A percentile compares a stretch with the other conserved stretches of the same genome.
phyloP scores from a whole-genome alignment of 192 early-diverging fungal genomes.

The Dissophora ornata region DNA sequence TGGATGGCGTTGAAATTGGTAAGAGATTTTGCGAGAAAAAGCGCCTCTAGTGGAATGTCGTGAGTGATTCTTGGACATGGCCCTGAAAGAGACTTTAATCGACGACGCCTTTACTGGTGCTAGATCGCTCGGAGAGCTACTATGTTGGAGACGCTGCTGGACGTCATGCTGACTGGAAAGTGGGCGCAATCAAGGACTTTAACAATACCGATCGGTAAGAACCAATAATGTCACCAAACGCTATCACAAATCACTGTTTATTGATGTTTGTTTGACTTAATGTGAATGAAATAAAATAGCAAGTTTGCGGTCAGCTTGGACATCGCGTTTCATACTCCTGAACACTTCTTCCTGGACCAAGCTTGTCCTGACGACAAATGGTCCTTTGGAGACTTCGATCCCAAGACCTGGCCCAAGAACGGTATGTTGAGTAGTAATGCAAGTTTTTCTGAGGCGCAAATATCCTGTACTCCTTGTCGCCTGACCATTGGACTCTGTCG shows the following conservation, averaged over 20 bases:
- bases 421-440: conserved; percentile 39
- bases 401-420: conserved; percentile 47
- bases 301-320: conserved; percentile 85
- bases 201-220: conserved; percentile 79
- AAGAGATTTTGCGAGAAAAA: background rate
- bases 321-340: conserved; percentile 85
- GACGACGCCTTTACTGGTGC: background rate
- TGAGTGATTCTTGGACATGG: no score
- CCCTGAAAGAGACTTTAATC: no score
- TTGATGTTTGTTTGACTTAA: background rate
- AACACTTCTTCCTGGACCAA: conserved; percentile 76
- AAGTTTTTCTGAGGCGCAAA: no score
- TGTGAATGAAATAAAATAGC: conserved; percentile 21
- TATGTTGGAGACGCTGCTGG: conserved; percentile 98
- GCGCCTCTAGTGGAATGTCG: no score
- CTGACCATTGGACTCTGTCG: background rate
- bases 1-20: conserved; percentile 58
- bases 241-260: no score
- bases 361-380: conserved; percentile 52
- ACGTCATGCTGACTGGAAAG: conserved; percentile 71
- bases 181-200: conserved; percentile 73
- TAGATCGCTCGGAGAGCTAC: conserved; percentile 73
- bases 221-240: no score
- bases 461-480: background rate
- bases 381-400: conserved; percentile 63